These are phyloP conservation scores for Conticribra weissflogii DNA, from an alignment of 108 stramenopile species.

Conservation along the genomic window DNA sequence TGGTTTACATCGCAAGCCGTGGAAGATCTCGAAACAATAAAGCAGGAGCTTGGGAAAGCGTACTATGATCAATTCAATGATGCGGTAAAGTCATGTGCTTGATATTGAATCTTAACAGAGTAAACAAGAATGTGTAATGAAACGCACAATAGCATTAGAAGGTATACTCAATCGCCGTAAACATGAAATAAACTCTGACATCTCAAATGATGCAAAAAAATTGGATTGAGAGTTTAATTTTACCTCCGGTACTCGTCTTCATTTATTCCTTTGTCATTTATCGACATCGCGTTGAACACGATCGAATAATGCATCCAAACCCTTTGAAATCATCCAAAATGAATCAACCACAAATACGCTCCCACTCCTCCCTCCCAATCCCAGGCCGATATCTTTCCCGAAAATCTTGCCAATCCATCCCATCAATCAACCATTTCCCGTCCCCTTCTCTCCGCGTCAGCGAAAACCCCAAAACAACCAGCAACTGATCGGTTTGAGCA, in stretches of 20 bases:
- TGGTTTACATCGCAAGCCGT: constrained; percentile 1
- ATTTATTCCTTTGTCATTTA: too few species aligned
- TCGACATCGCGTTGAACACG: too few species aligned
- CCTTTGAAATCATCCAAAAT: too few species aligned
- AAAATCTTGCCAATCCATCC: constrained; percentile 87
- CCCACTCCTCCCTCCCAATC: constrained; percentile 82
- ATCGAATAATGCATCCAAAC: too few species aligned
- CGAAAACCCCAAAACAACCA: constrained; percentile 70
- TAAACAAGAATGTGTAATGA: too few species aligned
- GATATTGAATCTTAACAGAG: too few species aligned
- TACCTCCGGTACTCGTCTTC: too few species aligned
- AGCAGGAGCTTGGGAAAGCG: not conserved
- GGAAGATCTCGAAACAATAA: not conserved
- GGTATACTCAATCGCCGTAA: too few species aligned
- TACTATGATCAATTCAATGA: constrained; percentile 7
- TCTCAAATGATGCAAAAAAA: too few species aligned
- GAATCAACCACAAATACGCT: constrained; percentile 60
- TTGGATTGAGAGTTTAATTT: too few species aligned
- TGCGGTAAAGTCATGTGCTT: constrained; percentile 1
- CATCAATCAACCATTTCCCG: constrained; percentile 71
- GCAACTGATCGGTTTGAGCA: constrained; percentile 37
- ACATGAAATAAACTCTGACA: too few species aligned
- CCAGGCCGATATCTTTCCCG: constrained; percentile 75
- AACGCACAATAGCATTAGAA: too few species aligned
- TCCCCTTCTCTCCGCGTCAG: constrained; percentile 37